Base-by-base conservation (phyloP, 768 basidiomycete genomes). In the Lentinula guzmanii region DNA sequence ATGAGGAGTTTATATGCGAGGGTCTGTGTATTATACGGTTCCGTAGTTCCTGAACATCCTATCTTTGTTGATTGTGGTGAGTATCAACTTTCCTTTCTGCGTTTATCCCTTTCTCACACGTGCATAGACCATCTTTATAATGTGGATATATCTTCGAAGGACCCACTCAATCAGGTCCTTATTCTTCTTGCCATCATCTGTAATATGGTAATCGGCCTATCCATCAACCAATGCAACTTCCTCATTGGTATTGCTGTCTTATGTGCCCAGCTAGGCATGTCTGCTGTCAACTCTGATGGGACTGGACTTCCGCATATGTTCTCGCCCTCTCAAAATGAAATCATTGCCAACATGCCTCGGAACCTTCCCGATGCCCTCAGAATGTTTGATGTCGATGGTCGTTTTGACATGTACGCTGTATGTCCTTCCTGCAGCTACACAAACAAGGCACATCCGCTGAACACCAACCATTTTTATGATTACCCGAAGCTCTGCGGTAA, bases 161-260 rank as follows among this genome's bases (percentile, higher is more conserved):
- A 61, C 13, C 39, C 48, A n/a, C 1, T 65, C 33, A 61, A 62
- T 13, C 64, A 65, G 24, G 35, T 63, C 33, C 58, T 51, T 51
- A n/a, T 61, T 24, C 28, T 65, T 7, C 60, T 65, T 15, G 60
- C 60, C 9, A 46, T 65, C 11, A 53, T 65, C 9, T 65, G 61
- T 61, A 43, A 65, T 21, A 57, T 62, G 48, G 35, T 63, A 10
- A 62, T 65, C 16, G 62, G 61, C 24, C 8, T 67, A n/a, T 61
- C 63, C 52, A 46, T 53, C 1, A 16, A 58, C 34, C 48, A 62
- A 33, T 62, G 58, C 31, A 67, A 67, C 58, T 63, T 67, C 52
- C 60, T 67, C 34, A 55, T 67, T 42, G 60, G 62, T 60, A 28
- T 46, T 13, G 58, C 61, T n/a, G 15, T 51, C 1, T 52, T 60